Evolutionary conservation across 305 asterid species (phyloP), one percentile per base, ranked within the genome.

Genomic region (Lippia alba): DNA sequence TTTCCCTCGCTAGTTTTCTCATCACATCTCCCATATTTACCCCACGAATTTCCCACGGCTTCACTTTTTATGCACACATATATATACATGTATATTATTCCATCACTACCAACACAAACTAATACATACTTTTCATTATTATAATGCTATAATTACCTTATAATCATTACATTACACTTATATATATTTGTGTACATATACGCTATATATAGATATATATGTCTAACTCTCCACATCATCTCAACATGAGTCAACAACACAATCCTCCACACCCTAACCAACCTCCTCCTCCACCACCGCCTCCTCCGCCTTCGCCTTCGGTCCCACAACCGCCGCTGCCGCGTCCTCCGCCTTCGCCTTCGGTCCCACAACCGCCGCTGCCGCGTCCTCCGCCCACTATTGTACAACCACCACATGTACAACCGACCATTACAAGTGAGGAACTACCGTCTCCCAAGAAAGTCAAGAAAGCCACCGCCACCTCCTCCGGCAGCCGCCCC

Each of bases 11-110:
- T 18, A 4, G 41, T 44, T 44, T 44, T 10, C 15, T n/a, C 46
- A 59, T 44, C 41, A 24, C 44, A 39, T 20, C 24, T 62, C 50
- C 32, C 19, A 40, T 16, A 24, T 55, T 66, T 50, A 72, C 74
- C 84, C 84, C 80, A 65, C 87, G 80, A 79, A 41, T 75, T 71
- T 69, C 78, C 83, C 83, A 67, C 83, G 83, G 56, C 36, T 67
- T 61, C 41, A 18, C 32, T 51, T 61, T 51, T 34, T 24, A 12
- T 16, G 0, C 0, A 12, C 44, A 71, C 49, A 40, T 11, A 46
- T 36, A 45, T 19, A 34, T 32, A 15, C 50, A 15, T 48, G 17
- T 6, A 14, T 6, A 4, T 17, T 2, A 34, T 58, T 69, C 55
- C 2, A 18, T 45, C 5, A 15, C 6, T 70, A 50, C 33, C 46